These are phyloP conservation scores for Discostella stelligera DNA, from an alignment of 352 stramenopile species.

Conservation along the genomic window DNA sequence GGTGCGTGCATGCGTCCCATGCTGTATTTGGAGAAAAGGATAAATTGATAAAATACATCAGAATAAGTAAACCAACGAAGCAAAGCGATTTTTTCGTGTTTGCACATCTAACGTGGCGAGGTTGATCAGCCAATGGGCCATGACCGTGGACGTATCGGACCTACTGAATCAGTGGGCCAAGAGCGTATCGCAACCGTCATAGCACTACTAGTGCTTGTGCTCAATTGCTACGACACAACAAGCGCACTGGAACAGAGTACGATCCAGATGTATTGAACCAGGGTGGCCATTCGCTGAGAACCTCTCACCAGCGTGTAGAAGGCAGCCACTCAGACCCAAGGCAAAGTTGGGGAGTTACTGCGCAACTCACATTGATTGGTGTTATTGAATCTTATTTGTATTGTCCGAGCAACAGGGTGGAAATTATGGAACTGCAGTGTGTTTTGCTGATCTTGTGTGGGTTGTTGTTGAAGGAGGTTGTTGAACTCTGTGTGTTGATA, in stretches of 20 bases:
- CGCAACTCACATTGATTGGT: constrained; percentile 58
- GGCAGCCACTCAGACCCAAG: constrained; percentile 43
- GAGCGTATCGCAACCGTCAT: neutral
- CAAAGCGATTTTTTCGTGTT: neutral
- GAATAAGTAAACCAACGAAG: neutral
- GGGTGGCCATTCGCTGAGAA: constrained; percentile 14
- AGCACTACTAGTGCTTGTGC: neutral
- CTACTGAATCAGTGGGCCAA: neutral
- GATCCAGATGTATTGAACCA: neutral
- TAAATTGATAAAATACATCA: constrained; percentile 8
- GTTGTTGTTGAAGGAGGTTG: constrained; percentile 5
- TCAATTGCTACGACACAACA: neutral
- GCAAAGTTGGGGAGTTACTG: constrained; percentile 25
- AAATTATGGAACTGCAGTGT: neutral
- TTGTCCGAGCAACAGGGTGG: neutral
- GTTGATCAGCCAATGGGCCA: neutral
- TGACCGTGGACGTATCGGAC: neutral
- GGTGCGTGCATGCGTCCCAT: constrained; percentile 99
- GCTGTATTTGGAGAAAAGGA: constrained; percentile 23
- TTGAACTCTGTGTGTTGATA: neutral
- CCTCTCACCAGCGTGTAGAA: constrained; percentile 54
- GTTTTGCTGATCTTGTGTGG: neutral
- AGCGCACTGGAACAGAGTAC: neutral
- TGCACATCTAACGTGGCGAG: constrained; percentile 1
- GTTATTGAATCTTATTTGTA: constrained; percentile 14